Evolutionary conservation across 1,284 basidiomycete species (phyloP).

Genomic region (Leccinum insolens): DNA sequence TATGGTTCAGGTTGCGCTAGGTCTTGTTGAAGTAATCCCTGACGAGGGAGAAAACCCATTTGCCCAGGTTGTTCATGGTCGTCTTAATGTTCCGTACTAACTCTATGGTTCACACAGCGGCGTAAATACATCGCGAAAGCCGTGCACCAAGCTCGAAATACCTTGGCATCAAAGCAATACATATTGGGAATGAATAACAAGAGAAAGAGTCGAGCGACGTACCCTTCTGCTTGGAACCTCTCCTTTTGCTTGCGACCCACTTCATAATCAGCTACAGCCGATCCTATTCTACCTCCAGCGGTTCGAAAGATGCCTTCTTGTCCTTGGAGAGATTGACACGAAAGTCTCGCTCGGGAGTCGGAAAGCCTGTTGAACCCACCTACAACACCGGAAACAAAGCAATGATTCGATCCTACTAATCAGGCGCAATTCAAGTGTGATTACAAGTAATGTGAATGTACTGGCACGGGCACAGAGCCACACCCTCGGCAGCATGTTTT

Average conservation of each 20-base stretch:
- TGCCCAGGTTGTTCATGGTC: no score
- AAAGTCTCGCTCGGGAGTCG: conserved; percentile 25
- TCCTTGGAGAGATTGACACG: conserved; percentile 15
- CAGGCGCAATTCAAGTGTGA: no score
- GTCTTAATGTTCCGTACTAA: no score
- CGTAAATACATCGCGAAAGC: conserved; percentile 9
- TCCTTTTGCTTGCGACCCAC: conserved; percentile 13
- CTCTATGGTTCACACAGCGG: no score
- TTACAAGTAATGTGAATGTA: no score
- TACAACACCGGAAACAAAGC: no score
- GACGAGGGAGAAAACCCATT: no score
- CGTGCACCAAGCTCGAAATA: conserved; percentile 16
- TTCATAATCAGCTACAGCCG: conserved; percentile 17
- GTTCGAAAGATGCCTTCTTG: neutral
- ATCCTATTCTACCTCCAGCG: conserved; percentile 11
- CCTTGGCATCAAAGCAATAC: neutral
- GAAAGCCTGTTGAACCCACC: conserved; percentile 23
- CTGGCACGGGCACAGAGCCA: no score
- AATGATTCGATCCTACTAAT: no score
- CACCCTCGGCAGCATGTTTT: no score
- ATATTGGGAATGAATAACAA: neutral
- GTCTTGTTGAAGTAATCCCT: no score
- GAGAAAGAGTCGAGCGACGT: neutral
- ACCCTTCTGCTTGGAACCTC: conserved; percentile 24
- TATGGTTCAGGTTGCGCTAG: no score